Evolutionary conservation across 495 filamentous ascomycete species (phyloP).

Genomic region (Friedmanniomyces endolithicus): DNA sequence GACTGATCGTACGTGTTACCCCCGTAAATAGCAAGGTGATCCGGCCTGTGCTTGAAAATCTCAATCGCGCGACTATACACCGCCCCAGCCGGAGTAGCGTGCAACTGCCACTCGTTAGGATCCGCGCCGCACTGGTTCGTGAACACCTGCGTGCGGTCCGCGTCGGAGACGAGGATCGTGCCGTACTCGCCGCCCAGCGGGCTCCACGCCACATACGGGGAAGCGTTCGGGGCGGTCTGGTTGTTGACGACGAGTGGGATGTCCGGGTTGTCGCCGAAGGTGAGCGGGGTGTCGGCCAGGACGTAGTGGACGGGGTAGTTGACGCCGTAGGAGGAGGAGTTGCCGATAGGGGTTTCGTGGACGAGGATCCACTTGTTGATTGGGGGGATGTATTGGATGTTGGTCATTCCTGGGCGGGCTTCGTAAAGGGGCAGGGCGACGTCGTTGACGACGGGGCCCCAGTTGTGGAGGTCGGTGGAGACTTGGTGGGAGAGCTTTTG

Average conservation of each 20-base stretch:
- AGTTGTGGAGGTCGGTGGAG: constrained; percentile 43
- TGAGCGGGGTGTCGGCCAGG: constrained; percentile 38
- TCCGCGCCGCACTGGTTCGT: neutral
- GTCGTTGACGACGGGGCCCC: constrained; percentile 49
- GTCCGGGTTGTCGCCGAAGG: constrained; percentile 27
- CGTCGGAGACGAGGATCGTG: constrained; percentile 32
- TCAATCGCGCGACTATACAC: constrained; percentile 3
- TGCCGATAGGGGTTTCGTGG: constrained; percentile 35
- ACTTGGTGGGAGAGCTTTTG: constrained; percentile 55
- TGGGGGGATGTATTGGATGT: constrained; percentile 41
- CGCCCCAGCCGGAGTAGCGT: neutral
- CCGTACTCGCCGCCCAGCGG: constrained; percentile 22
- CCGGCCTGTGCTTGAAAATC: neutral
- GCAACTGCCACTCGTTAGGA: neutral
- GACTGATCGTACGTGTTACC: neutral
- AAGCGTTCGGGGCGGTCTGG: constrained; percentile 37
- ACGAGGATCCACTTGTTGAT: constrained; percentile 49
- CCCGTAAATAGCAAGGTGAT: neutral
- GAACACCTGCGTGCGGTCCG: neutral
- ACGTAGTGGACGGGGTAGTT: constrained; percentile 47
- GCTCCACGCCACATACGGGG: constrained; percentile 27
- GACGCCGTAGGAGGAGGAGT: constrained; percentile 37
- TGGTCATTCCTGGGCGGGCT: constrained; percentile 58
- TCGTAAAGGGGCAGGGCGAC: constrained; percentile 45
- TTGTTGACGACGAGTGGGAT: constrained; percentile 14